These are phyloP conservation scores for Trichoderma gamsii DNA, from an alignment of 495 filamentous ascomycete genomes.

Conservation along the genomic window DNA sequence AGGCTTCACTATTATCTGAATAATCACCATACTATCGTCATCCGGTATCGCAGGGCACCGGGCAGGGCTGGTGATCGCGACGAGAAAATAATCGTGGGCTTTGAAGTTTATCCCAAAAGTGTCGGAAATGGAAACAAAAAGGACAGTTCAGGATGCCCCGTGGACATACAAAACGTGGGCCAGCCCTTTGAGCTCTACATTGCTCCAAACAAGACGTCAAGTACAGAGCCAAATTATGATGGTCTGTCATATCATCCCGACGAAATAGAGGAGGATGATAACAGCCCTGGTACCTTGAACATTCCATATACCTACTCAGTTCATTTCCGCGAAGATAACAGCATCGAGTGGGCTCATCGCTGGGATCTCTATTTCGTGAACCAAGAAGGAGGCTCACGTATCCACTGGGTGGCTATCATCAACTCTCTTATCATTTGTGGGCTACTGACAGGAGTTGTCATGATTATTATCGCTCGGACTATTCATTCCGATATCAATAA, in stretches of 20 bases:
- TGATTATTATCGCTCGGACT: slow-evolving; percentile 79
- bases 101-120: slow-evolving; percentile 90
- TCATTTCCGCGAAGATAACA: slow-evolving; percentile 80
- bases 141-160: slow-evolving; percentile 56
- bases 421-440: slow-evolving; percentile 86
- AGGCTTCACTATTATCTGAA: slow-evolving; percentile 73
- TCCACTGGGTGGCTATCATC: slow-evolving; percentile 89
- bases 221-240: slow-evolving; percentile 49
- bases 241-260: slow-evolving; percentile 54
- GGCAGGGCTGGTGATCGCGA: slow-evolving; percentile 60
- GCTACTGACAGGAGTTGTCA: slow-evolving; percentile 73
- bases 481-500: slow-evolving; percentile 76
- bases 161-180: slow-evolving; percentile 54
- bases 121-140: slow-evolving; percentile 57
- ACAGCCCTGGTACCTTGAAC: slow-evolving; percentile 64
- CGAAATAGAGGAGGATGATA: slow-evolving; percentile 44
- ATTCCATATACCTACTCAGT: slow-evolving; percentile 91
- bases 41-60: slow-evolving; percentile 73
- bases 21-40: slow-evolving; percentile 85
- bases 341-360: slow-evolving; percentile 76
- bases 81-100: slow-evolving; percentile 81
- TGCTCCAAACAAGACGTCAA: slow-evolving; percentile 50
- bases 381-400: slow-evolving; percentile 74
- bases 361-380: slow-evolving; percentile 96
- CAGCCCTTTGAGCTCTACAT: slow-evolving; percentile 64